Evolutionary conservation across 2,329 filamentous ascomycete genomes (phyloP).

Genomic region (Apiospora phragmitis): DNA sequence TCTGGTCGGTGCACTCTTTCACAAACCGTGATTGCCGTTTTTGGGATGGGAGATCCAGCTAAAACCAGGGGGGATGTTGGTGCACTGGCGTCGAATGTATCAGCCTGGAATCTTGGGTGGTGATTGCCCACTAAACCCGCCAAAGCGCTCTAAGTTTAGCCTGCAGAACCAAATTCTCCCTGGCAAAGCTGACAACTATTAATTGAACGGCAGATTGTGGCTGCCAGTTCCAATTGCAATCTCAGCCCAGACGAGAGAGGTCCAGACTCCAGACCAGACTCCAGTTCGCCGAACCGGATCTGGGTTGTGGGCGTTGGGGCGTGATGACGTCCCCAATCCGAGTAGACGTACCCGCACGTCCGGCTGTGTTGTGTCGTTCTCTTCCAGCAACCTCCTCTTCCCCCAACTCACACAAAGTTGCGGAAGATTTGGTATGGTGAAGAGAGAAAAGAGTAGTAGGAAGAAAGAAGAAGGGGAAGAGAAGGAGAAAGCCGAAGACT

Average conservation of each 20-base stretch:
- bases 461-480: neutral
- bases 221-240: neutral
- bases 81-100: neutral
- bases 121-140: neutral
- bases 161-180: neutral
- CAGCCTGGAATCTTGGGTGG: neutral
- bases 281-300: neutral
- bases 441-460: neutral
- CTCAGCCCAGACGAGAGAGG: neutral
- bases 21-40: neutral
- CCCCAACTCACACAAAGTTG: conserved; percentile 8
- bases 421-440: conserved; percentile 7
- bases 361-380: neutral
- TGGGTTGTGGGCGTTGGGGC: neutral
- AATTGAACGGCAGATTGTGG: neutral
- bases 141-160: conserved; percentile 5
- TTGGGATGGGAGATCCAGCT: neutral
- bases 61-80: neutral
- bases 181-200: neutral
- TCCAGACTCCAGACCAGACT: neutral
- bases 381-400: conserved; percentile 7
- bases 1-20: conserved; percentile 7
- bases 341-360: neutral
- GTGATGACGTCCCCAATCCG: neutral
- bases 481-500: neutral